phyloP scores from a whole-genome alignment of 148 eudicot species.

The Agrostemma githago region DNA sequence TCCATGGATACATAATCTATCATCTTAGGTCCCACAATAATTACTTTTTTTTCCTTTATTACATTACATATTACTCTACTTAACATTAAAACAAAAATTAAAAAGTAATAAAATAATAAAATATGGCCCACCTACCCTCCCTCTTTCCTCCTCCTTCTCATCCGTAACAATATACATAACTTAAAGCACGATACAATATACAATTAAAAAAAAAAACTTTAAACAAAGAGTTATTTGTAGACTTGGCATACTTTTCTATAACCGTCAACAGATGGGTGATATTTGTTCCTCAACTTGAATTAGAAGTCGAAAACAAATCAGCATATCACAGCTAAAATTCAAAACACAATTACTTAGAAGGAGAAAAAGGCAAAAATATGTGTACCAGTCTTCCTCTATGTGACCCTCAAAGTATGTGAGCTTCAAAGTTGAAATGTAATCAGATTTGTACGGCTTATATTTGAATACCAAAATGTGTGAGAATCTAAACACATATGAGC shows the following conservation, averaged over 20 bases:
- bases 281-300: slow-evolving; percentile 87
- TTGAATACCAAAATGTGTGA: slow-evolving; percentile 28
- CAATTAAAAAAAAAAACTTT: no score
- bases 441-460: slow-evolving; percentile 91
- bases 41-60: no score
- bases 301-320: slow-evolving; percentile 12
- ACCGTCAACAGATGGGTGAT: slow-evolving; percentile 83
- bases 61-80: no score
- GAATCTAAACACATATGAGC: neutral
- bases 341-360: neutral
- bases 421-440: slow-evolving; percentile 87
- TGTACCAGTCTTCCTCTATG: slow-evolving; percentile 92
- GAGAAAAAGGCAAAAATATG: neutral
- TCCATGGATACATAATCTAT: slow-evolving; percentile 99
- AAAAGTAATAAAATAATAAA: no score
- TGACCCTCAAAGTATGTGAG: slow-evolving; percentile 89
- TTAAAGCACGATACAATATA: neutral
- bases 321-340: neutral
- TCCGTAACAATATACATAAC: neutral
- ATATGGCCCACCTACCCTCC: slow-evolving; percentile 72
- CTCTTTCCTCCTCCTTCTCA: slow-evolving; percentile 96
- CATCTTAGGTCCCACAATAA: no score
- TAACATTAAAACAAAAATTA: no score
- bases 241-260: slow-evolving; percentile 73
- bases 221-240: no score